phyloP scores from a whole-genome alignment of 805 yeast species.

The Candida hungchunana region DNA sequence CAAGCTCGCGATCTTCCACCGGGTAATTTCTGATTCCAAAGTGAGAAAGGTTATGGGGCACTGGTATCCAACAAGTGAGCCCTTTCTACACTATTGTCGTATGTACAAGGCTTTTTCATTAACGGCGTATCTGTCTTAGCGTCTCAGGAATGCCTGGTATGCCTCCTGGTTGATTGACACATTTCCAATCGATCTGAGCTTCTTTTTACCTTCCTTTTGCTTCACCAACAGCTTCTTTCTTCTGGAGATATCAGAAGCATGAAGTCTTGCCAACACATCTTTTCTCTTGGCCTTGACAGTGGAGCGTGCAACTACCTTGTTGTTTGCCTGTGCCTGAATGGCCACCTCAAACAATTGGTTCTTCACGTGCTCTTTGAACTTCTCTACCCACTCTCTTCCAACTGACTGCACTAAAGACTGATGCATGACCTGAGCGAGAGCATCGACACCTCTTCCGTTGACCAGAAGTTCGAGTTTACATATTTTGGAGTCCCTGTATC shows the following conservation, averaged over 20 bases:
- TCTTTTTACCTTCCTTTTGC: slow-evolving; percentile 92
- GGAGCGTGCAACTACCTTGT: slow-evolving; percentile 81
- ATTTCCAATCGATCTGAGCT: slow-evolving; percentile 73
- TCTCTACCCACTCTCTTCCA: slow-evolving; percentile 79
- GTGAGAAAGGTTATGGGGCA: too few species aligned
- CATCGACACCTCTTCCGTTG: slow-evolving; percentile 87
- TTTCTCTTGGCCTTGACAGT: slow-evolving; percentile 91
- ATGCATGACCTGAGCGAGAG: slow-evolving; percentile 88
- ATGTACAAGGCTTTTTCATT: too few species aligned
- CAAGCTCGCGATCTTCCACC: too few species aligned
- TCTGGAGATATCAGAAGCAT: slow-evolving; percentile 90
- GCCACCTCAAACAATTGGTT: slow-evolving; percentile 89
- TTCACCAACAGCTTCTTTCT: slow-evolving; percentile 81
- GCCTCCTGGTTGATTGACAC: slow-evolving; percentile 81
- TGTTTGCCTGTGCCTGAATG: slow-evolving; percentile 83
- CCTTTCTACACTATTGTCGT: too few species aligned
- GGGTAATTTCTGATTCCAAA: too few species aligned
- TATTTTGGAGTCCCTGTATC: slow-evolving; percentile 74
- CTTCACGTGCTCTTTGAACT: slow-evolving; percentile 73
- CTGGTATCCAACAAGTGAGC: too few species aligned
- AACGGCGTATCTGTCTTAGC: too few species aligned
- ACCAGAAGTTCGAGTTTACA: slow-evolving; percentile 86
- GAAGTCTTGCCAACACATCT: slow-evolving; percentile 90
- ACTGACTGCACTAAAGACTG: slow-evolving; percentile 63
- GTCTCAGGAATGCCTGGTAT: slow-evolving; percentile 72